Evolutionary conservation across 257 asterid genomes (phyloP), one percentile per base, ranked within the genome.

Genomic region (Lantana camara): DNA sequence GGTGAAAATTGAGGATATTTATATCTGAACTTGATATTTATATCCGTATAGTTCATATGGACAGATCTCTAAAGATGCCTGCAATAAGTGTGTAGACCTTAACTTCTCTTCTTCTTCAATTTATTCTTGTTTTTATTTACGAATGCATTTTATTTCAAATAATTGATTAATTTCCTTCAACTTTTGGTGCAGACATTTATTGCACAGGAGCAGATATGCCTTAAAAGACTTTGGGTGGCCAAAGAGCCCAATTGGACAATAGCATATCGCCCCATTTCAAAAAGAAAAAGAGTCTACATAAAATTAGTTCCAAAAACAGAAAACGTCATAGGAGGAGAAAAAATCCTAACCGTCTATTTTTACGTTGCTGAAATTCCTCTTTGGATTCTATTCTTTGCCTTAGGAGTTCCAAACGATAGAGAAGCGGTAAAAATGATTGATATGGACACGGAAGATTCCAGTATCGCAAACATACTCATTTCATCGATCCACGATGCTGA

Each of bases 171-270:
- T 27, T 64, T 34, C 45, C 59, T 53, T 70, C 66, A 58, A 32
- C 54, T 40, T 71, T 67, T 56, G n/a, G 61, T 79, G 81, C 89
- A 92, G 98, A 89, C 87, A 0, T 89, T 92, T 72, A 80, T 92
- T 56, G 98, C 98, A 10, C 98, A 92, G 82, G 98, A 92, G 79
- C 97, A 92, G 67, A 74, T 82, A 40, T 87, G 95, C 71, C 80
- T 87, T 40, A 85, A 56, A 48, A 77, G 98, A 68, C 81, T 92
- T 12, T 92, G 97, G 97, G 81, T 92, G 45, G 40, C 90, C 21
- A 85, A 68, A 63, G 70, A 54, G 35, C 91, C 91, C 23, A 55
- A 59, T 23, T 89, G 97, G 98, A 82, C 77, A 24, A 61, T 87
- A 63, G 67, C 94, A 22, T 90, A 85, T 73, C 88, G 96, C 32